A percentile compares a stretch with the other conserved stretches of the same genome.
phyloP scores from a whole-genome alignment of 2,329 filamentous ascomycete genomes.

The Neophaeococcomyces aloes region DNA sequence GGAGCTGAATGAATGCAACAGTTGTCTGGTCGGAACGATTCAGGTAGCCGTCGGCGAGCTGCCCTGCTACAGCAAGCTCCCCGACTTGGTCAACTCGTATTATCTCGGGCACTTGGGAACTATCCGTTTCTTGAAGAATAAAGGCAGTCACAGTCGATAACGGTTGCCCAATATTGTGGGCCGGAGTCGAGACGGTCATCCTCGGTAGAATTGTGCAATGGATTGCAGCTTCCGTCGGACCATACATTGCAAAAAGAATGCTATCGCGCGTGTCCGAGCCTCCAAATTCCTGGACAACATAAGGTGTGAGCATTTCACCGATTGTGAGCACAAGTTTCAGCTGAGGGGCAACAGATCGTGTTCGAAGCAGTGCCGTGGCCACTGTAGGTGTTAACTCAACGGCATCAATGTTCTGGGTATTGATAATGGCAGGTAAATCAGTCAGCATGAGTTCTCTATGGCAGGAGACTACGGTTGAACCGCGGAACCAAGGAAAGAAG shows the following conservation, averaged over 20 bases:
- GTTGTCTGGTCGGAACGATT: conserved; percentile 68
- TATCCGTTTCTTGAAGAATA: conserved; percentile 45
- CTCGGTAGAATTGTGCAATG: conserved; percentile 69
- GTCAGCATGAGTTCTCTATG: conserved; percentile 60
- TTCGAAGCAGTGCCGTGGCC: conserved; percentile 62
- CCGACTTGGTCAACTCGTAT: conserved; percentile 58
- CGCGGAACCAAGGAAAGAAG: conserved; percentile 73
- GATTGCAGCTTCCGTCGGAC: conserved; percentile 82
- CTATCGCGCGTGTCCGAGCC: conserved; percentile 42
- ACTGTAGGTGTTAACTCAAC: conserved; percentile 86
- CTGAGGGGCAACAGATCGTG: conserved; percentile 54
- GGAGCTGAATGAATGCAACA: conserved; percentile 57
- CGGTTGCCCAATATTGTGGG: conserved; percentile 64
- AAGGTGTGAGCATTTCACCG: conserved; percentile 78
- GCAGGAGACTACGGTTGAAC: conserved; percentile 61
- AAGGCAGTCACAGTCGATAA: conserved; percentile 73
- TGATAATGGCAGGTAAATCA: conserved; percentile 60
- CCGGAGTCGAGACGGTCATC: conserved; percentile 47
- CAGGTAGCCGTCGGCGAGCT: conserved; percentile 70
- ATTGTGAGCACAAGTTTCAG: conserved; percentile 71
- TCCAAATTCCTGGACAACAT: conserved; percentile 71
- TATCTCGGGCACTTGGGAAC: conserved; percentile 36
- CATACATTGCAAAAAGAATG: conserved; percentile 87
- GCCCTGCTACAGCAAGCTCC: conserved; percentile 75
- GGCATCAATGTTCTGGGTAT: conserved; percentile 59